Evolutionary conservation across 2,329 filamentous ascomycete genomes (phyloP), one percentile per base, ranked within the genome.

Genomic region (Dactylonectria estremocensis): DNA sequence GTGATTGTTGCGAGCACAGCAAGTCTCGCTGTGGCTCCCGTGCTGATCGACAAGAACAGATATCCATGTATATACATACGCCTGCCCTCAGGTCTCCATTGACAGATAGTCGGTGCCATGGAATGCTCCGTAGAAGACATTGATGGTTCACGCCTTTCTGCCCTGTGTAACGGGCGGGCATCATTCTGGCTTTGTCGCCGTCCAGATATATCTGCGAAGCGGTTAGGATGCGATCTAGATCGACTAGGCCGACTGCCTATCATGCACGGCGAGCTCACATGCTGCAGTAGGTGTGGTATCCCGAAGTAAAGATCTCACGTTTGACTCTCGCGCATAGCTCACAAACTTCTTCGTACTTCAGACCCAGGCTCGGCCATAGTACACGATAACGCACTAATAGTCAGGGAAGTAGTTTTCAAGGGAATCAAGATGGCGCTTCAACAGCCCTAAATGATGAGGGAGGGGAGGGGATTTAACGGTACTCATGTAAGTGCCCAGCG

Each of bases 281-380:
- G 70, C 88, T 90, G 80, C 93, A 94, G 81, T 93, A 97, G 48
- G 88, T 89, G 80, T 90, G 91, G 72, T 91, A 87, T 60, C 88
- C 88, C 74, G 90, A 89, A 74, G 88, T 88, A 77, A 89, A 91
- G n/a, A 94, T 89, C 76, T 96, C 92, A 46, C 83, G 83, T 75
- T 89, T 90, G 33, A 93, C 93, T 22, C 88, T 85, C 5, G 85
- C 82, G 53, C 91, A 84, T 43, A 96, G 83, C n/a, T 86, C 84
- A 64, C 85, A 82, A 52, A 40, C 37, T 40, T 40, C 35, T 37
- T 37, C 37, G 13, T 16, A 40, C 37, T 40, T 40, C 14, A 37
- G 14, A 37, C 35, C 11, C 35, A 37, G 40, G 3, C 40, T 45
- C 40, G 3, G 40, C 7, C 16, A 45, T n/a, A 2, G 7, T 3